A percentile compares a stretch with the other conserved stretches of the same genome.
Evolutionary conservation across 208 protist species (phyloP).

Genomic region (Leishmania guyanensis): DNA sequence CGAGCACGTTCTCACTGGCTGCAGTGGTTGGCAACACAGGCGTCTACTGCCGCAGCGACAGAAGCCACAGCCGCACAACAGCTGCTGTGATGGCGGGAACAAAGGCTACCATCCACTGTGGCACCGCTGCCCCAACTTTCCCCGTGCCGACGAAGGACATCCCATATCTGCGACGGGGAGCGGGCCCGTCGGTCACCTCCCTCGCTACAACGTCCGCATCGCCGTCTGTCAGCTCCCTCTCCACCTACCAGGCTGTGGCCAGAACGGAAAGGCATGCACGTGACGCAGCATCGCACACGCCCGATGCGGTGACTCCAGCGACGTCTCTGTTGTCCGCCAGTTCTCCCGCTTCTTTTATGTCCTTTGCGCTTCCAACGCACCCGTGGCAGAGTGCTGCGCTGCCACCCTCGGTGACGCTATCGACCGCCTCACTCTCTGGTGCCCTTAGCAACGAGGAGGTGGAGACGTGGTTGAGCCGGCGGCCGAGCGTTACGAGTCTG

Average conservation of each 20-base stretch:
- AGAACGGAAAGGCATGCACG: not conserved
- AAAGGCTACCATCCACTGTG: not conserved
- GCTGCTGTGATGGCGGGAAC: not conserved
- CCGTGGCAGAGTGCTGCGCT: not conserved
- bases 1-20: slow-evolving; percentile 4
- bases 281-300: not conserved
- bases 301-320: not conserved
- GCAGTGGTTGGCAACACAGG: not conserved
- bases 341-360: slow-evolving; percentile 8
- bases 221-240: not conserved
- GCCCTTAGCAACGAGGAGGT: slow-evolving; percentile 9
- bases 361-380: slow-evolving; percentile 21
- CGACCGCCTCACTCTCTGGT: not conserved
- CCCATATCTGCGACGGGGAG: too few relatives aligned
- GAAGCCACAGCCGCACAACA: too few relatives aligned
- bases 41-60: not conserved
- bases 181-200: not conserved
- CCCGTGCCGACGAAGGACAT: not conserved
- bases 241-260: not conserved
- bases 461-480: slow-evolving; percentile 4
- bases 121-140: too few relatives aligned
- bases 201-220: not conserved
- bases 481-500: slow-evolving; percentile 16
- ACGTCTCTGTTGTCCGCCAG: not conserved
- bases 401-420: slow-evolving; percentile 3